Evolutionary conservation across 768 basidiomycete genomes (phyloP).

Genomic region (Leccinum olivaceopallidum): DNA sequence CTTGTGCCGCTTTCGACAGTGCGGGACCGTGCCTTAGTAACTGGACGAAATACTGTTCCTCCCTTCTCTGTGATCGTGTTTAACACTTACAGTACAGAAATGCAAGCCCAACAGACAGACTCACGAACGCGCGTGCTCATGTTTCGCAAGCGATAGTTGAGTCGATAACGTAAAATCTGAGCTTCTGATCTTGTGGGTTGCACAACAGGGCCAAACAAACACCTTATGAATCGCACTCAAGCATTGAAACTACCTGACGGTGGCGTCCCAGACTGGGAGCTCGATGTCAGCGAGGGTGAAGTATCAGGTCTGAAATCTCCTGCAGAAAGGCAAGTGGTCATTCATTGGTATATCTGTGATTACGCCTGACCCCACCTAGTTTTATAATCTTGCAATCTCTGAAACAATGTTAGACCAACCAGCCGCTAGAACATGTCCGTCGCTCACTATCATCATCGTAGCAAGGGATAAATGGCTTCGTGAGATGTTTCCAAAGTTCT

Average conservation of each 20-base stretch:
- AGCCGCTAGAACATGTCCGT: constrained; percentile 13
- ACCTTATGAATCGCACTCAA: constrained; percentile 26
- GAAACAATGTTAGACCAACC: constrained; percentile 56
- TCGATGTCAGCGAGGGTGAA: constrained; percentile 44
- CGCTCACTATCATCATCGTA: constrained; percentile 31
- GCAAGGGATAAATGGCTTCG: constrained; percentile 74
- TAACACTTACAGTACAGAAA: constrained; percentile 1
- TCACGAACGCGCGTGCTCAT: constrained; percentile 61
- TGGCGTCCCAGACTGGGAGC: constrained; percentile 60
- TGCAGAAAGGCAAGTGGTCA: constrained; percentile 52
- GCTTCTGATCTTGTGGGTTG: background rate
- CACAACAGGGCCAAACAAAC: constrained; percentile 31
- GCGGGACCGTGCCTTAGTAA: constrained; percentile 55
- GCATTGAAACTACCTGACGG: constrained; percentile 53
- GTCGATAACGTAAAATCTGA: background rate
- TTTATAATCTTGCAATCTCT: constrained; percentile 64
- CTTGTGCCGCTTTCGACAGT: constrained; percentile 25
- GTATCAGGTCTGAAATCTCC: constrained; percentile 43
- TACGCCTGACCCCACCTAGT: constrained; percentile 37
- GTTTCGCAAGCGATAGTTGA: background rate
- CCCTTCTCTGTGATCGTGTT: constrained; percentile 59
- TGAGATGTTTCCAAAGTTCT: constrained; percentile 68
- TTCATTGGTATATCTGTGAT: background rate
- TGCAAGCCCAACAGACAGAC: constrained; percentile 33
- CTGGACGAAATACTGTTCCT: constrained; percentile 66